Base-by-base conservation (phyloP, 23 red algal genomes). In the Gracilariopsis chorda region DNA sequence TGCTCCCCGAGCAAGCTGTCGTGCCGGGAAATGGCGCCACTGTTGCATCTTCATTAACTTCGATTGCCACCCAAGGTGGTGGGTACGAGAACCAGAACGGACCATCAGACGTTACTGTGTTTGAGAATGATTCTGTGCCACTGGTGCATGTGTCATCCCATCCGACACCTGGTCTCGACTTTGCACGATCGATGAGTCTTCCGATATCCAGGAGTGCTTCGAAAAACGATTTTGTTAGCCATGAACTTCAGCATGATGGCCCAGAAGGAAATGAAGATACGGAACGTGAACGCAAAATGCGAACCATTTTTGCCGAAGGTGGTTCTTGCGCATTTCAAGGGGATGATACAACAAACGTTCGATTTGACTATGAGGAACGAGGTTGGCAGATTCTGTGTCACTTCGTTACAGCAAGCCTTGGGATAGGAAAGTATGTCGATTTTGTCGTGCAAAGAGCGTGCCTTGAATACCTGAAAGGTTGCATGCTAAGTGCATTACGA, bases 381-480 rank as follows among this genome's bases (percentile, higher is more conserved):
- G 91, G 67, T 29, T 94, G 91, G 91, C 80, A 94, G 63, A 76
- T 94, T 32, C 48, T 94, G 40, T 94, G 91, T 52, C 57, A 63
- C 37, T 94, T 94, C 80, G 71, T 94, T 67, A 78, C 62, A 0
- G 65, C 79, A 32, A 86, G 80, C 36, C 48, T 94, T 17, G 91
- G 91, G 16, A 71, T 86, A 40, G 82, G 80, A 24, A 85, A 70
- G 16, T 94, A 87, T 68, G 91, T 94, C 48, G 91, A 94, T 70
- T 94, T 86, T 42, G 91, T 94, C 19, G 91, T 94, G 24, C 91
- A 94, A 68, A 45, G 91, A 52, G 91, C 78, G 1, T 80, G 80
- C 51, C 28, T 94, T 11, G 80, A 86, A 52, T 94, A 94, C 32
- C 41, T 94, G 91, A 85, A 80, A 29, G 72, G 62, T 11, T 85